These are phyloP conservation scores for Wickerhamiella lipophila DNA, from an alignment of 805 yeast species.

Conservation along the genomic window DNA sequence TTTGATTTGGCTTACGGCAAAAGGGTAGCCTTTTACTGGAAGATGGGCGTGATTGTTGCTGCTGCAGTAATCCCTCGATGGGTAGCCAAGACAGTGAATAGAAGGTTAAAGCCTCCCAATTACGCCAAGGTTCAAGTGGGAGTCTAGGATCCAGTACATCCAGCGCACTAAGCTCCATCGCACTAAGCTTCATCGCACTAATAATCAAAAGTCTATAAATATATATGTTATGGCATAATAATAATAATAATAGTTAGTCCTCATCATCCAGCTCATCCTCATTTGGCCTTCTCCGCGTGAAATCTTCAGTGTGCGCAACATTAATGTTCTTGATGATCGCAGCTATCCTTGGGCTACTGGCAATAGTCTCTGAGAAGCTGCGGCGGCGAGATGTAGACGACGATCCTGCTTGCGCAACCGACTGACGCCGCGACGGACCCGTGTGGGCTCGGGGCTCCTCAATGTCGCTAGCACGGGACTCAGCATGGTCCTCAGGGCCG, in stretches of 20 bases:
- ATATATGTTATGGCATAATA: too few relatives aligned
- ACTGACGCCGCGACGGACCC: too few relatives aligned
- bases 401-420: neutral
- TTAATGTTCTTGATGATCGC: neutral
- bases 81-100: slow-evolving; percentile 62
- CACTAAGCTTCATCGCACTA: too few relatives aligned
- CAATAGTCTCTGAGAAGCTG: neutral
- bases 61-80: slow-evolving; percentile 80
- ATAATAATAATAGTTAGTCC: too few relatives aligned
- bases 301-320: slow-evolving; percentile 22
- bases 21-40: slow-evolving; percentile 55
- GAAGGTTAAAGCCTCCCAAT: slow-evolving; percentile 80
- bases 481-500: neutral
- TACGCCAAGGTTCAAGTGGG: slow-evolving; percentile 79
- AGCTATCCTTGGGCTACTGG: neutral
- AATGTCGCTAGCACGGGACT: neutral
- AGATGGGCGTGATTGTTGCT: slow-evolving; percentile 46
- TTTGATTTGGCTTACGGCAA: slow-evolving; percentile 57
- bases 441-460: too few relatives aligned
- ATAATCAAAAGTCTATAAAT: too few relatives aligned
- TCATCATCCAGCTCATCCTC: slow-evolving; percentile 25
- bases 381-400: neutral
- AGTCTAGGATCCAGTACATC: too few relatives aligned
- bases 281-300: slow-evolving; percentile 21
- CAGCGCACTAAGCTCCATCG: too few relatives aligned